Base-by-base conservation (phyloP, 148 eudicot genomes). In the Vaccinium darrowii region DNA sequence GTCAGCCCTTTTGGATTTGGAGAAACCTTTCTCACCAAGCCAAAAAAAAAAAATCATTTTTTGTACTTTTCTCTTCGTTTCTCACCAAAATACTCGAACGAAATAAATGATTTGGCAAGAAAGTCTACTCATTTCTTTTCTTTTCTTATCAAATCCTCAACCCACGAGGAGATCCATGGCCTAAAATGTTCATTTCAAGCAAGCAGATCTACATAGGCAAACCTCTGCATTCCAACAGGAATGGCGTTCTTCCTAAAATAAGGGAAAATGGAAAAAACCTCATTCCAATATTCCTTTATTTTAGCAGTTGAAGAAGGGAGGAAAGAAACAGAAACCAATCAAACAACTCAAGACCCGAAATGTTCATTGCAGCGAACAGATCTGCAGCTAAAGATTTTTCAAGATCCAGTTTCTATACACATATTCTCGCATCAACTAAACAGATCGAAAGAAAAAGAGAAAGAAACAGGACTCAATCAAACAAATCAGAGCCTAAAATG, bases 181-280 rank as follows among this genome's bases (percentile, higher is more conserved):
- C 19, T 27, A 47, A 71, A 71, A 74, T 18, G 7, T 16, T 30
- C 74, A 33, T 36, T 60, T 33, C 4, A 9, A 81, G 50, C 76
- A 50, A 33, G 15, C 30, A 81, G 51, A 65, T 67, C 69, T 60
- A 62, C 21, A 54, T 9, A 7, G 51, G 33, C 49, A 25, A 36
- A 94, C 98, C 95, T 88, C n/a, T 88, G 91, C 95, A 93, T 95
- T 36, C 95, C 96, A 58, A 94, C 73, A 80, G 27, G 71, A 63
- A 63, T 63, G 30, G 65, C 18, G 65, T 58, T 18, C 18, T 16
- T 16, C 65, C 65, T 3, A 21, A 4, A 58, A 58, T 18, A 2
- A 63, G 4, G 27, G n/a, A 21, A 21, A 63, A 62, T n/a, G 30
- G 30, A 63, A 63, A 23, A 25, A 63, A 11, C 71, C 8, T 12